Base-by-base conservation (phyloP, 163 green algal species). In the Scenedesmus sp. region DNA sequence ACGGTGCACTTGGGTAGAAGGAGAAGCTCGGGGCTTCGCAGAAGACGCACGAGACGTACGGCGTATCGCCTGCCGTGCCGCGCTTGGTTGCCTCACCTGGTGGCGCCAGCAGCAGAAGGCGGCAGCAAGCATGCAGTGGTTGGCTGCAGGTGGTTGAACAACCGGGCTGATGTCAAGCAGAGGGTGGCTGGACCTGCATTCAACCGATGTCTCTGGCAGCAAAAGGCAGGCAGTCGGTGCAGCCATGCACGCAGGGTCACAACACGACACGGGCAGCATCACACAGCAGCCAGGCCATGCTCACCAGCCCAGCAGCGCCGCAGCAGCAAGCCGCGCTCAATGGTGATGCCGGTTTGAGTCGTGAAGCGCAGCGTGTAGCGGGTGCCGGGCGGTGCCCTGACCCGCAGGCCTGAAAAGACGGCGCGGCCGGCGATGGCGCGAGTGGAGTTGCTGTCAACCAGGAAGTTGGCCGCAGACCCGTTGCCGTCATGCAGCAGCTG, bases 291-390 rank as follows among this genome's bases (percentile, higher is more conserved):
- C 46, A 56, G 7, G 10, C 46, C 10, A 44, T 56, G 2, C 68
- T 83, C 85, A 20, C 85, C 85, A 13, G 85, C 65, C 65, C 46
- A 40, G 43, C 85, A 89, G 1, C 37, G 30, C n/a, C 85, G 79
- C 53, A 89, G 42, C 15, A 83, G 15, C 42, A 89, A 22, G 15
- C 81, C 30, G 20, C 85, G 73, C 2, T 43, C 40, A 30, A 89
- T 12, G 2, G 59, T 49, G 0, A 89, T 20, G n/a, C 65, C 65
- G 22, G 15, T 89, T 12, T 83, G 43, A 22, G 78, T 65, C 3
- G 78, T 56, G 13, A 56, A 84, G 42, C 78, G 78, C 78, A 82
- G 73, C 35, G 10, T 82, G 37, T 51, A 82, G 35, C 35, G 35
- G 33, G 35, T 82, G 16, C 73, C 73, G 13, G 73, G 73, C 33